Evolutionary conservation across 441 rosid species (phyloP), one percentile per base, ranked within the genome.

Genomic region (Melastoma candidum): DNA sequence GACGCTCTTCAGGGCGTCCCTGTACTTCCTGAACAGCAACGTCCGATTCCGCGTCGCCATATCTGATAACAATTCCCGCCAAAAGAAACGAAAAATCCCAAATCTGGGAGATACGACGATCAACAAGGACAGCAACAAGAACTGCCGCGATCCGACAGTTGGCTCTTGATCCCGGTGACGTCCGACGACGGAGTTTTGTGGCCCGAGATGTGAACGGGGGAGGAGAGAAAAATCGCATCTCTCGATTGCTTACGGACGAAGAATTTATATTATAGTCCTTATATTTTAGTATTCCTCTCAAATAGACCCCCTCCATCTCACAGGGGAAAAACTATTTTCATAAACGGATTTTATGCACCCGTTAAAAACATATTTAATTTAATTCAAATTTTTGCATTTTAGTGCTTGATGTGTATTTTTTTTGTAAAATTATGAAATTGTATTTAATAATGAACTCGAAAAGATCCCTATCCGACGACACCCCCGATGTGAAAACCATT

Each of bases 21-120:
- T 78, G 51, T 93, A 83, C 75, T 82, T 84, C 54, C 76, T 76
- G 54, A 67, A 93, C 67, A 84, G 27, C 66, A 68, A 51, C 44
- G 97, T 86, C 53, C 87, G 77, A 47, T 86, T 88, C 68, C 97
- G 75, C 67, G 84, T 77, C 67, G 98, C 93, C 98, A 89, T 89
- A 39, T 22, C 63, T 57, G 47, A 41, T 17, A 53, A 12, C 17
- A 58, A 36, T 1, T 8, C 13, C 17, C 26, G 14, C 44, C 39
- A 44, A 7, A 27, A 6, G 4, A 47, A 27, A 44, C 6, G 7
- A 5, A 17, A 27, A 4, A 36, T 5, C 26, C 26, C 60, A 46
- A 63, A 53, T 56, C 14, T 22, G 49, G 41, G 1, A 32, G 8
- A 32, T 6, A 32, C 8, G 41, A 32, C 5, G 8, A 32, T 4